These are phyloP conservation scores for Wickerhamiella kazuoi DNA, from an alignment of 805 yeast species.

Conservation along the genomic window DNA sequence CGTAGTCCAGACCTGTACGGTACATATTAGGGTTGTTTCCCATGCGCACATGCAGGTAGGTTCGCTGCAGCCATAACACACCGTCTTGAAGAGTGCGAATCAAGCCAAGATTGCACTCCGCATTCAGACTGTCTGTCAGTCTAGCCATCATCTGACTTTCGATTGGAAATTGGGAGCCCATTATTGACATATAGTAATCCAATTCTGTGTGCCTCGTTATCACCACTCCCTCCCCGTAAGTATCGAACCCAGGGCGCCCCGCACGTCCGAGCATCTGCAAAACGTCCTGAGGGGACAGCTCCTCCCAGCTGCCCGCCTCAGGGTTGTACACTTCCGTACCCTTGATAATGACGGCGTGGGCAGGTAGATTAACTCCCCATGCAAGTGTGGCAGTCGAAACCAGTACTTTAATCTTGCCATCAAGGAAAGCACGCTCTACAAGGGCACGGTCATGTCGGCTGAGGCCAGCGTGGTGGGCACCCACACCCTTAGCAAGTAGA, in stretches of 20 bases:
- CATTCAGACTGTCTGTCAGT: conserved; percentile 62
- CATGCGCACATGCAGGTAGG: conserved; percentile 72
- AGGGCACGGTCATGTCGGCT: conserved; percentile 51
- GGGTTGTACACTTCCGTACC: conserved; percentile 93
- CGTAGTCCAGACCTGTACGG: conserved; percentile 52
- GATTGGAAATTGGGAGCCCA: conserved; percentile 81
- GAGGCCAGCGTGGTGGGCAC: conserved; percentile 86
- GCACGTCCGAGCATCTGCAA: conserved; percentile 97
- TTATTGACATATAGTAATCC: conserved; percentile 74
- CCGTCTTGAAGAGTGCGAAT: conserved; percentile 46
- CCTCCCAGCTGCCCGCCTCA: conserved; percentile 73
- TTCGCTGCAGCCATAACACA: conserved; percentile 60
- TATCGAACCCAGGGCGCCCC: conserved; percentile 89
- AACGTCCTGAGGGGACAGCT: conserved; percentile 86
- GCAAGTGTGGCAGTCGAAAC: conserved; percentile 89
- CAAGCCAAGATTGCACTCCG: conserved; percentile 66
- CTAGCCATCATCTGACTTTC: conserved; percentile 68
- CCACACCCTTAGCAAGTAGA: conserved; percentile 55
- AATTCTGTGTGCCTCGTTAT: conserved; percentile 75
- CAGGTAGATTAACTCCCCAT: conserved; percentile 95
- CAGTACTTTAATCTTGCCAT: conserved; percentile 64
- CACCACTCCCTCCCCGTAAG: conserved; percentile 82
- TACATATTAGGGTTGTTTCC: conserved; percentile 51
- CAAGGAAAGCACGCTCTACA: conserved; percentile 76
- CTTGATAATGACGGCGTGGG: conserved; percentile 81